These are phyloP conservation scores for Ilyonectria sp. DNA, from an alignment of 2,329 filamentous ascomycete species.

Conservation along the genomic window DNA sequence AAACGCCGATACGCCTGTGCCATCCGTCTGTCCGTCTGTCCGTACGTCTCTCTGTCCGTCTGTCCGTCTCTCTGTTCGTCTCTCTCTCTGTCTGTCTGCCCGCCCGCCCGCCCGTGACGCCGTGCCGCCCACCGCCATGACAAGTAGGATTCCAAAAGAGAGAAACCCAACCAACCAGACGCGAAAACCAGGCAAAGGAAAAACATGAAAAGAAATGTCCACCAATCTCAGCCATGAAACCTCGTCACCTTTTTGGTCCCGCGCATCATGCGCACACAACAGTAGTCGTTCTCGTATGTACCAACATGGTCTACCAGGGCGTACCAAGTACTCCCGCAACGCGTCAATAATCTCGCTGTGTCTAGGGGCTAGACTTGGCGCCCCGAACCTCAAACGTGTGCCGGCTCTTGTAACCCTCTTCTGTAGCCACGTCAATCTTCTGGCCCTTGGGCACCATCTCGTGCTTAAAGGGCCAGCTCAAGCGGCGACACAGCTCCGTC, in stretches of 20 bases:
- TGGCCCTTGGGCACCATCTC: constrained; percentile 85
- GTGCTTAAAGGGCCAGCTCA: constrained; percentile 85
- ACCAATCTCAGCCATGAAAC: constrained; percentile 10
- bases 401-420: constrained; percentile 54
- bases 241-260: constrained; percentile 5
- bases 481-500: constrained; percentile 84
- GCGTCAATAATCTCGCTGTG: neutral
- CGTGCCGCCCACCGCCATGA: constrained; percentile 38
- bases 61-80: constrained; percentile 16
- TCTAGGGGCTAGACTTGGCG: neutral
- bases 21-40: constrained; percentile 35
- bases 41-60: constrained; percentile 32
- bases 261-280: constrained; percentile 5
- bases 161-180: constrained; percentile 15
- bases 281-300: constrained; percentile 2
- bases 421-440: constrained; percentile 67
- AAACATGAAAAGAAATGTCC: constrained; percentile 11
- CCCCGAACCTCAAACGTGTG: constrained; percentile 53
- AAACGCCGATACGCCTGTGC: constrained; percentile 40
- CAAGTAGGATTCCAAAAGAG: constrained; percentile 13
- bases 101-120: constrained; percentile 36
- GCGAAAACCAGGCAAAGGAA: constrained; percentile 10
- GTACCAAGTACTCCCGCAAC: neutral
- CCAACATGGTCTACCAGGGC: constrained; percentile 6
- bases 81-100: constrained; percentile 25